Conservation (phyloP, 805 yeast genomes). For the Sporopachydermia quercuum region DNA sequence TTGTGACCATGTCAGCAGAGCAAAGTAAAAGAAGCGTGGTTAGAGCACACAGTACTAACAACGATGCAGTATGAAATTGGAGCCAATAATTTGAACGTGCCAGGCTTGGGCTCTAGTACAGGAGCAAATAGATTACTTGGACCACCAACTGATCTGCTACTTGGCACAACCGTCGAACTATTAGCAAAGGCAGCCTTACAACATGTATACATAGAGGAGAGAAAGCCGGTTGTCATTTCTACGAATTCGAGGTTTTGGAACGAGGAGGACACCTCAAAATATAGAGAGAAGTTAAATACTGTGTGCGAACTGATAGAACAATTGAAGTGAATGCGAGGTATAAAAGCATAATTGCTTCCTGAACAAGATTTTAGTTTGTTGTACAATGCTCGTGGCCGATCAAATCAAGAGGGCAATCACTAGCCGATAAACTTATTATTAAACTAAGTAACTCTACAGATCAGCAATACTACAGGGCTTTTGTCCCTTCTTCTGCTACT, state of each 20-base stretch:
- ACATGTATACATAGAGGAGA: background rate
- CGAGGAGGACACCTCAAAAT: background rate
- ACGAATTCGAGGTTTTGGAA: background rate
- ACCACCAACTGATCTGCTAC: background rate
- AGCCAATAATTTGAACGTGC: background rate
- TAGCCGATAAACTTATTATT: background rate
- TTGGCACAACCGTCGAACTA: background rate
- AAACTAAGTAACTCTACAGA: background rate
- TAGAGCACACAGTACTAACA: too few species aligned
- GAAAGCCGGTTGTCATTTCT: background rate
- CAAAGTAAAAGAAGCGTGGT: too few species aligned
- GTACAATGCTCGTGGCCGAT: too few species aligned
- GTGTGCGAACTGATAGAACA: background rate
- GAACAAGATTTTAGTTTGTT: too few species aligned
- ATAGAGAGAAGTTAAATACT: background rate
- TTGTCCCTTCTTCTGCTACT: conserved; percentile 43
- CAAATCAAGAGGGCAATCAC: too few species aligned
- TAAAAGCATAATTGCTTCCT: too few species aligned
- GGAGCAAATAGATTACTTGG: background rate
- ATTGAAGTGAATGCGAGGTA: too few species aligned
- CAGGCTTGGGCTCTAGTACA: background rate
- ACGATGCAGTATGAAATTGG: background rate
- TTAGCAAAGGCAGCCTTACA: background rate
- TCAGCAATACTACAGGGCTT: background rate
- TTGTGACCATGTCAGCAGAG: too few species aligned